Evolutionary conservation across 305 asterid species (phyloP).

Genomic region (Fraxinus angustifolia): DNA sequence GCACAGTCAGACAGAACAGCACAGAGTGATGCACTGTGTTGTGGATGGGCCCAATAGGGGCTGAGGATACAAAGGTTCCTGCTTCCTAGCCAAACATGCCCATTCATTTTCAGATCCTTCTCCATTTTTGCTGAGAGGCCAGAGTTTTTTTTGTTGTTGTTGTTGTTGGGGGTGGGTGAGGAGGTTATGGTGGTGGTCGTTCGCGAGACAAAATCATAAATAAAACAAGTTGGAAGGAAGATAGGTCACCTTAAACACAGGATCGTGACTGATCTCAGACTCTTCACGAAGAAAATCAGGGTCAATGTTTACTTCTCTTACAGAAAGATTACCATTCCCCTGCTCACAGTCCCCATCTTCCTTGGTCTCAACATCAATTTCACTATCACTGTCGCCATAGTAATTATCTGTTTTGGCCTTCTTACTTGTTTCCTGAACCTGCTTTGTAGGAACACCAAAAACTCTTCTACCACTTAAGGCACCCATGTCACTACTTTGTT

Average conservation of each 20-base stretch:
- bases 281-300: constrained; percentile 61
- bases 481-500: constrained; percentile 30
- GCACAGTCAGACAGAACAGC: background rate
- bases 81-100: background rate
- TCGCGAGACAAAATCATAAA: background rate
- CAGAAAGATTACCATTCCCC: constrained; percentile 31
- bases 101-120: background rate
- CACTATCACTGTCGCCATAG: constrained; percentile 75
- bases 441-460: constrained; percentile 65
- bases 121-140: background rate
- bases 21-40: background rate
- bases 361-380: constrained; percentile 44
- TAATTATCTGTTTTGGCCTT: constrained; percentile 45
- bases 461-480: constrained; percentile 64
- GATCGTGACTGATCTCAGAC: constrained; percentile 52
- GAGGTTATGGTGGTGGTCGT: background rate
- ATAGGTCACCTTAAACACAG: constrained; percentile 61
- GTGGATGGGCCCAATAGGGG: background rate
- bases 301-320: constrained; percentile 50
- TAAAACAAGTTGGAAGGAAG: background rate
- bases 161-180: background rate
- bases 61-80: background rate
- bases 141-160: no score
- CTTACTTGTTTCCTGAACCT: constrained; percentile 38
- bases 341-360: constrained; percentile 38